Conservation (phyloP, 768 basidiomycete species). For the Leccinellum albellum region DNA sequence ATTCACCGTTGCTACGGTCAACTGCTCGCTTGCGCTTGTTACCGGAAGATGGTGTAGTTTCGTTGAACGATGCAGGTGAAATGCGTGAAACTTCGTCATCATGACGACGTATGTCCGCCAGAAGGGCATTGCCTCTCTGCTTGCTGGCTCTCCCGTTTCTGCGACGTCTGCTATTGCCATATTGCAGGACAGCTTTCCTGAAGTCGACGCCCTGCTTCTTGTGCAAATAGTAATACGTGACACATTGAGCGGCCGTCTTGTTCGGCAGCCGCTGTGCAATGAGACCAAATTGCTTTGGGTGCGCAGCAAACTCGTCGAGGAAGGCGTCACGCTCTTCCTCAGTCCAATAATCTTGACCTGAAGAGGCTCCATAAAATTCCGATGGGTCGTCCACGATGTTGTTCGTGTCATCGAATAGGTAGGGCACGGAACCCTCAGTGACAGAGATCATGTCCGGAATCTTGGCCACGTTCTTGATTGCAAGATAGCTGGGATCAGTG, state of each 20-base stretch:
- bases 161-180: conserved; percentile 63
- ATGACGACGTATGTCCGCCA: conserved; percentile 77
- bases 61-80: conserved; percentile 20
- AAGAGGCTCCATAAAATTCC: conserved; percentile 70
- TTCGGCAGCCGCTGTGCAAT: conserved; percentile 77
- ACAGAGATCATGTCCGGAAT: conserved; percentile 91
- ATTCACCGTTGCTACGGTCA: conserved; percentile 31
- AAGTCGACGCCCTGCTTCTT: conserved; percentile 89
- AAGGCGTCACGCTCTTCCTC: conserved; percentile 77
- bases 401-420: conserved; percentile 81
- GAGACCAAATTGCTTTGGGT: conserved; percentile 94
- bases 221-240: conserved; percentile 91
- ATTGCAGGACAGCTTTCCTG: conserved; percentile 65
- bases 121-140: conserved; percentile 76
- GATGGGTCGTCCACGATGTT: conserved; percentile 71
- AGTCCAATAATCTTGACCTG: conserved; percentile 84
- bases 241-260: conserved; percentile 87
- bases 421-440: conserved; percentile 54
- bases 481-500: conserved; percentile 89
- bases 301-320: conserved; percentile 73
- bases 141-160: conserved; percentile 58
- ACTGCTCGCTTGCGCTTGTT: conserved; percentile 40
- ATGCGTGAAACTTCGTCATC: conserved; percentile 46
- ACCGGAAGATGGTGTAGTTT: conserved; percentile 26
- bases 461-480: conserved; percentile 75